phyloP scores from a whole-genome alignment of 2,329 filamentous ascomycete species.

The Cercospora sp. region DNA sequence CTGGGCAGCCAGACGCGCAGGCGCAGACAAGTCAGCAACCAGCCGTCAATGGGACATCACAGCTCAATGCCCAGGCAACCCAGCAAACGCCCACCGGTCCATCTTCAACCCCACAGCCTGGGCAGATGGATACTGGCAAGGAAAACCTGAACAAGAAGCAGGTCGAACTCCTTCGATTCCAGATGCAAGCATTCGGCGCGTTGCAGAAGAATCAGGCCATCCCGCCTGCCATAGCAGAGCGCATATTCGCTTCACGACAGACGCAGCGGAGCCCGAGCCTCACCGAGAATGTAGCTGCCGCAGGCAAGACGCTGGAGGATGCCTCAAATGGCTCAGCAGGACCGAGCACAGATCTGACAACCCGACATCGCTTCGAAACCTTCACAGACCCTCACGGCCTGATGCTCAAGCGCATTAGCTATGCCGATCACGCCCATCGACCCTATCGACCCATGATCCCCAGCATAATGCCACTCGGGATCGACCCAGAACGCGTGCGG shows the following conservation, averaged over 20 bases:
- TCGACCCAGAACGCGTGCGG: conserved; percentile 81
- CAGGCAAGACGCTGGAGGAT: conserved; percentile 54
- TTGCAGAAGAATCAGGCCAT: conserved; percentile 84
- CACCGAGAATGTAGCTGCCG: conserved; percentile 45
- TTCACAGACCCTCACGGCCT: conserved; percentile 71
- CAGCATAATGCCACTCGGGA: conserved; percentile 81
- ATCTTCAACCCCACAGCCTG: conserved; percentile 24
- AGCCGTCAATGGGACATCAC: conserved; percentile 24
- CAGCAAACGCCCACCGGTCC: conserved; percentile 28
- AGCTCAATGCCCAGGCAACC: conserved; percentile 14
- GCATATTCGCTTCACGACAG: conserved; percentile 73
- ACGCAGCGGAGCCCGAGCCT: conserved; percentile 51
- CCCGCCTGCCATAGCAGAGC: conserved; percentile 74
- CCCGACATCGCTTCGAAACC: conserved; percentile 62
- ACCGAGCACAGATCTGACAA: conserved; percentile 37
- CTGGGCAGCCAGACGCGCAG: conserved; percentile 34
- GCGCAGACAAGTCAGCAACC: conserved; percentile 27
- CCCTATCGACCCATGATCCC: conserved; percentile 78
- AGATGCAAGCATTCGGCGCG: conserved; percentile 89
- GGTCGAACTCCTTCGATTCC: conserved; percentile 72
- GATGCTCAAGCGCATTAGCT: conserved; percentile 65
- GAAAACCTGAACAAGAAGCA: conserved; percentile 69
- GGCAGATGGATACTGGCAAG: conserved; percentile 26
- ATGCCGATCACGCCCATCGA: conserved; percentile 74
- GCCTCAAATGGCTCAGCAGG: conserved; percentile 45